Evolutionary conservation across 2,329 filamentous ascomycete species (phyloP), one percentile per base, ranked within the genome.

Genomic region (Colletotrichum agaves): DNA sequence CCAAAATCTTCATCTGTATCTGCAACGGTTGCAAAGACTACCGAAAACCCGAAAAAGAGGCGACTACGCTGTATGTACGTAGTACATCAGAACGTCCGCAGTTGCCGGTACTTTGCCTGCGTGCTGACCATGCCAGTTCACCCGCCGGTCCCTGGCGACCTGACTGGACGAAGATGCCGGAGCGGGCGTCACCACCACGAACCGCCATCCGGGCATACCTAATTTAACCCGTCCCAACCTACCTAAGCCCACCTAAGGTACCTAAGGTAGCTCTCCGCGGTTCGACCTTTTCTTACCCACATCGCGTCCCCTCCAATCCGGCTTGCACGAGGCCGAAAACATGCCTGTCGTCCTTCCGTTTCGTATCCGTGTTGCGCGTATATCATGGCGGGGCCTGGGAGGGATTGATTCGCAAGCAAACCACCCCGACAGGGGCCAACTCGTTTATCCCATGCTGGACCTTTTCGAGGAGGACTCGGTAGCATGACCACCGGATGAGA

Each of bases 181-280:
- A 44, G n/a, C n/a, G 33, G n/a, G 43, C 63, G 59, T 58, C 63
- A 37, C 63, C 60, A 47, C 19, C 31, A 37, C 46, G 60, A 37
- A 43, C 37, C 37, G 23, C 50, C 19, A 44, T 21, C 6, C 49
- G n/a, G n/a, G n/a, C n/a, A 41, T 31, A 27, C 55, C 41, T 31
- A 33, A 21, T 61, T 47, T 31, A 33, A 21, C n/a, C n/a, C n/a
- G 39, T 31, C 49, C 39, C 11, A 37, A 41, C 27, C 8, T 19
- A n/a, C 37, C 63, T 33, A 58, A 67, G 63, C 44, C 63, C 44
- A 43, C 37, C 47, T 31, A n/a, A n/a, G n/a, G n/a, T n/a, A n/a
- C n/a, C n/a, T n/a, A n/a, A n/a, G n/a, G n/a, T n/a, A n/a, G 21
- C 47, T 52, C 17, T 39, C 39, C 43, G 33, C 41, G 31, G 41